Conservation (phyloP, 805 yeast genomes). For the Torulaspora quercuum region DNA sequence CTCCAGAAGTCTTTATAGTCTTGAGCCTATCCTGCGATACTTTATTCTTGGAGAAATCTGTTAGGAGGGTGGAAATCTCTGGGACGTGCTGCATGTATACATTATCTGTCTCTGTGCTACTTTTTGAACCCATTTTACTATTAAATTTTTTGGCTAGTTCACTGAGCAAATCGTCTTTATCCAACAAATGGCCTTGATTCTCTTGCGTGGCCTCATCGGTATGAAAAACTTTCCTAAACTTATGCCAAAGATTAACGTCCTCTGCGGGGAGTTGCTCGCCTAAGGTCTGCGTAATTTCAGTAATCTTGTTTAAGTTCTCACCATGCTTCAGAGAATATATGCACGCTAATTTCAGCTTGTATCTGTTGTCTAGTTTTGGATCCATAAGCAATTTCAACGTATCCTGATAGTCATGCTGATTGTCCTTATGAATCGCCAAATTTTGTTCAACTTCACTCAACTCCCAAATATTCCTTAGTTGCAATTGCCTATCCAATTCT, state of each 20-base stretch:
- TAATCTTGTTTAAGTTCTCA: slow-evolving; percentile 48
- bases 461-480: slow-evolving; percentile 65
- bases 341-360: slow-evolving; percentile 69
- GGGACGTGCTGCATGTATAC: slow-evolving; percentile 92
- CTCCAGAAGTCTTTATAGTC: slow-evolving; percentile 31
- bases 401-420: slow-evolving; percentile 52
- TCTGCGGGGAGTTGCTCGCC: slow-evolving; percentile 38
- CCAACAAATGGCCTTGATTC: slow-evolving; percentile 11
- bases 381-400: slow-evolving; percentile 52
- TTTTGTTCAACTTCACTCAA: slow-evolving; percentile 89
- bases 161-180: slow-evolving; percentile 32
- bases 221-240: slow-evolving; percentile 39
- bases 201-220: slow-evolving; percentile 8
- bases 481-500: slow-evolving; percentile 76
- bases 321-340: slow-evolving; percentile 75
- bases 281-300: slow-evolving; percentile 42
- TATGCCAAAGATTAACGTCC: slow-evolving; percentile 44
- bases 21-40: slow-evolving; percentile 41
- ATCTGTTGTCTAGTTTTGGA: slow-evolving; percentile 45
- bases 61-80: slow-evolving; percentile 43
- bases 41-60: slow-evolving; percentile 38
- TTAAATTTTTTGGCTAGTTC: slow-evolving; percentile 37
- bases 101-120: slow-evolving; percentile 50
- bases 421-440: slow-evolving; percentile 63
- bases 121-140: slow-evolving; percentile 30